Evolutionary conservation across 441 rosid species (phyloP).

Genomic region (Populus hybrid): DNA sequence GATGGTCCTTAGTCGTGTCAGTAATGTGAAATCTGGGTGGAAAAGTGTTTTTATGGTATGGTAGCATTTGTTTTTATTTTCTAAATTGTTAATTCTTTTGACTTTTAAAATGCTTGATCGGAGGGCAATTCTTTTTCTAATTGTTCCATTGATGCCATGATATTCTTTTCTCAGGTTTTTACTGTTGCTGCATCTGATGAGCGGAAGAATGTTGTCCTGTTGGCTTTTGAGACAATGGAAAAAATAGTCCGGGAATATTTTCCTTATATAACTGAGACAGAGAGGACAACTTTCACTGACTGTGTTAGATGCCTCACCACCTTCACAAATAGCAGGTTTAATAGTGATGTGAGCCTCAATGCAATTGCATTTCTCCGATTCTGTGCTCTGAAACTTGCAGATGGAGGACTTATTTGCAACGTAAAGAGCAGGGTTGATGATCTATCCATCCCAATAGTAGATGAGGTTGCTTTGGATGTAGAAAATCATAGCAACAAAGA

Average conservation of each 20-base stretch:
- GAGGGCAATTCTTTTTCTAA: background rate
- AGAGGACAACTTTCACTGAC: slow-evolving; percentile 84
- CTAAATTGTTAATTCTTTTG: background rate
- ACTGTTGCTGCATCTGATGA: slow-evolving; percentile 95
- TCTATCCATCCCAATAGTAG: slow-evolving; percentile 32
- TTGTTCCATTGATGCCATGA: slow-evolving; percentile 21
- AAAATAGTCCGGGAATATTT: slow-evolving; percentile 96
- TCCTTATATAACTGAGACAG: slow-evolving; percentile 94
- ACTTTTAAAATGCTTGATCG: slow-evolving; percentile 4
- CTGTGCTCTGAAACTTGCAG: slow-evolving; percentile 97
- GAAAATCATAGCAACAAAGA: slow-evolving; percentile 52
- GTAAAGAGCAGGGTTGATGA: slow-evolving; percentile 47
- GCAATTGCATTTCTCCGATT: slow-evolving; percentile 97
- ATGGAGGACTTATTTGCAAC: slow-evolving; percentile 80
- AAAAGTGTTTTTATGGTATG: slow-evolving; percentile 97
- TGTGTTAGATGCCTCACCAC: slow-evolving; percentile 95
- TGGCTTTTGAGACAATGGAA: slow-evolving; percentile 98
- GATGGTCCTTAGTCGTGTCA: slow-evolving; percentile 97
- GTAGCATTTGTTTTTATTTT: background rate
- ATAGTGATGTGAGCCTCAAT: slow-evolving; percentile 93
- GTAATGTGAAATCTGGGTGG: slow-evolving; percentile 98
- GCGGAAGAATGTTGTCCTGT: slow-evolving; percentile 76
- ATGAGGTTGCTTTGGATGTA: slow-evolving; percentile 39
- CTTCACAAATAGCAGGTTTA: slow-evolving; percentile 91
- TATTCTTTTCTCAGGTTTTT: slow-evolving; percentile 57